Evolutionary conservation across 202 grass and related monocot genomes (phyloP), one percentile per base, ranked within the genome.

Genomic region (Setaria italica): DNA sequence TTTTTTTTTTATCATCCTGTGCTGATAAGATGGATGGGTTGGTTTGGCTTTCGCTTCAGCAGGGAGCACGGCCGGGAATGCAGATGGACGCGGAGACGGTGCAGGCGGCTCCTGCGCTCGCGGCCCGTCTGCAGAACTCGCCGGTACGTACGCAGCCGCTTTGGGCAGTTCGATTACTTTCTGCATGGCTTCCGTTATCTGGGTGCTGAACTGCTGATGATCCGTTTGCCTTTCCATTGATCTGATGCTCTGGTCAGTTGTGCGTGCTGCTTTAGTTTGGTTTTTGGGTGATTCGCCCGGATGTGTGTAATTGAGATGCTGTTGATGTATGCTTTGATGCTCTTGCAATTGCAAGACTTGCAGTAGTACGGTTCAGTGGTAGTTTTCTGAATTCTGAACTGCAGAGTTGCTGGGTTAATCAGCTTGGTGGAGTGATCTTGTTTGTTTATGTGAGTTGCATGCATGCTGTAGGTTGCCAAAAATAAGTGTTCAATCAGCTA

Each of bases 41-140:
- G 12, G 12, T 86, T 46, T 62, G 72, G 12, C 56, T 66, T 83
- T 73, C 70, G 42, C 21, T 80, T 35, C 35, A 70, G 51, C 80
- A 43, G 75, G 62, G 42, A 63, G 14, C 63, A 30, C 68, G 62
- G n/a, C 41, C 67, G 64, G 32, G 42, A 58, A 62, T 41, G 80
- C 43, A 84, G 55, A 88, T 91, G 81, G 89, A 87, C 55, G 70
- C 56, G 62, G 85, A 84, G 63, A 84, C 14, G 81, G 89, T 37
- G 65, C 50, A 70, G 65, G 49, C 50, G 80, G 25, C 74, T 79
- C 51, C 88, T 90, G 59, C 84, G 21, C n/a, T 45, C 60, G 62
- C 62, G 43, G 69, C 77, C 58, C 39, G 17, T 50, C 69, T 35
- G 37, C 70, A 62, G 62, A 67, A 71, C 47, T 76, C 85, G 46